Base-by-base conservation (phyloP, 257 asterid genomes). In the Jacaranda copaia region DNA sequence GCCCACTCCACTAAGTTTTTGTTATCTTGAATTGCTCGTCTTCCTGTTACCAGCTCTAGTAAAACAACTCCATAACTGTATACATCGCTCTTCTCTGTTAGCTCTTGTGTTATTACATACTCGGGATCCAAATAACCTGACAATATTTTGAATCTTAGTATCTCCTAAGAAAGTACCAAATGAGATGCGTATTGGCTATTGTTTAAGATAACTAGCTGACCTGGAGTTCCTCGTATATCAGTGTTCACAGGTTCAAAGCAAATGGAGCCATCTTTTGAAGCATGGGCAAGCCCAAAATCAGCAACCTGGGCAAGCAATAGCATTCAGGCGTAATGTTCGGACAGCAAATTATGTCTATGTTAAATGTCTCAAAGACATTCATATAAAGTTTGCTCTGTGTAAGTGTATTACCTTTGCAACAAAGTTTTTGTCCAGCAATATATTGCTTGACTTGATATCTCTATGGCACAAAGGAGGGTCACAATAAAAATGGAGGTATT, bases 391-490 rank as follows among this genome's bases (percentile, higher is more conserved):
- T 61, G 15, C 32, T 39, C 48, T 51, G 58, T n/a, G 59, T n/a
- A 39, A 2, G 40, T 55, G 13, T 4, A 8, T 71, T 84, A 91
- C 99, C 99, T 96, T 96, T 1, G 98, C 99, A 8, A 82, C 87
- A 67, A 87, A 89, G 77, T 90, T 83, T 52, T 89, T 95, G 72
- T 89, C 97, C n/a, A 96, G 88, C 70, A 96, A 81, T 82, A 93
- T 93, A 72, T 96, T 91, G 93, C 99, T 93, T 1, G 99, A 91
- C 81, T 93, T 96, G 8, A 96, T 88, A 81, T 96, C 98, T 84
- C 99, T 85, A 70, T 96, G 98, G 90, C 97, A 96, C 83, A 93
- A 82, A 63, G 99, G 96, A 77, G 98, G 99, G 40, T 93, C 84
- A 71, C 99, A 96, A 63, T 96, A 96, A 77, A 89, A 93, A 86